phyloP scores from a whole-genome alignment of 108 stramenopile genomes.

The Seminavis robusta region DNA sequence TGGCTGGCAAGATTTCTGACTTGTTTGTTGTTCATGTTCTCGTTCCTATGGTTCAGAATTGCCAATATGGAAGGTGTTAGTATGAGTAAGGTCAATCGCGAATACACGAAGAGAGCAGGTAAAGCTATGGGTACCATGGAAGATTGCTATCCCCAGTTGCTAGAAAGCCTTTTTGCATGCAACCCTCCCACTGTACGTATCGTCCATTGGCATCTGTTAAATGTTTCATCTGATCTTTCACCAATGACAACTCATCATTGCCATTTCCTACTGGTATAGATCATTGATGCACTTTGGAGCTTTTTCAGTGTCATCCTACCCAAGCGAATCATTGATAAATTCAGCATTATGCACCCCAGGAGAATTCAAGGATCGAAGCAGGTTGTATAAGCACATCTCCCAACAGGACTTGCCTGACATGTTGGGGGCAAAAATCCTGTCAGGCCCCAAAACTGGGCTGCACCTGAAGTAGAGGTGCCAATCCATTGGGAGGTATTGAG shows the following conservation, averaged over 20 bases:
- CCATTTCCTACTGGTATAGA: too few species aligned
- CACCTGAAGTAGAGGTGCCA: too few species aligned
- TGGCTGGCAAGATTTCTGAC: too few species aligned
- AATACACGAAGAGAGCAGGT: constrained; percentile 4
- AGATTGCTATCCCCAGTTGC: constrained; percentile 30
- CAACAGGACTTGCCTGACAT: constrained; percentile 18
- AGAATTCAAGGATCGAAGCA: background rate
- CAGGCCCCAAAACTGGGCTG: too few species aligned
- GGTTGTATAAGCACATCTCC: constrained; percentile 11
- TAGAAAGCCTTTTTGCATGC: constrained; percentile 11
- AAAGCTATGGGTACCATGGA: constrained; percentile 6
- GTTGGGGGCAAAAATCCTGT: constrained; percentile 16
- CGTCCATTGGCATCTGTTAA: too few species aligned
- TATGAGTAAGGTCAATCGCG: background rate
- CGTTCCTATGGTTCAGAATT: too few species aligned
- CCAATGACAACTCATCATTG: too few species aligned
- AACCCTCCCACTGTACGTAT: constrained; percentile 14
- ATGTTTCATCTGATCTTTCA: too few species aligned
- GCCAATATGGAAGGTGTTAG: constrained; percentile 4
- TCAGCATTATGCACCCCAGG: constrained; percentile 7
- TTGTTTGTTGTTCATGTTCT: too few species aligned
- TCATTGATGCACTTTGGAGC: constrained; percentile 6
- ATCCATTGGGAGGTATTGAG: too few species aligned
- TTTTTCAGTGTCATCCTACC: constrained; percentile 13
- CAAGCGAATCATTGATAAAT: constrained; percentile 17